phyloP scores from a whole-genome alignment of 176 grass and related monocot genomes.

The Zea luxurians region DNA sequence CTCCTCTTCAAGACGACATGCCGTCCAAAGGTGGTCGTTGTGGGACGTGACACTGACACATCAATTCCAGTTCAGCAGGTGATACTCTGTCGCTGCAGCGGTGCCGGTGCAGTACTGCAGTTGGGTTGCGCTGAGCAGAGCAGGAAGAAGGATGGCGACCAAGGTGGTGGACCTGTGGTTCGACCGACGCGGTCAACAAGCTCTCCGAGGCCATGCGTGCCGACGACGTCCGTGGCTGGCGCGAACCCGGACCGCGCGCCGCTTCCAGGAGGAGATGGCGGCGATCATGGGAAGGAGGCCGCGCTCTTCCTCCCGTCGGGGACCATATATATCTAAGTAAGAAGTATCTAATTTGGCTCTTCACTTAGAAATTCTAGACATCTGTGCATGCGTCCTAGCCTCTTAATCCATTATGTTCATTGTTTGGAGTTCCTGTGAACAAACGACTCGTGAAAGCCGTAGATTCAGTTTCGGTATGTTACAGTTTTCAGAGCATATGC shows the following conservation, averaged over 20 bases:
- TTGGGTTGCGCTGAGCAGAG: background rate
- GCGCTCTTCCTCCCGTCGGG: slow-evolving; percentile 91
- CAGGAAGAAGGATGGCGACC: slow-evolving; percentile 52
- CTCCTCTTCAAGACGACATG: no score
- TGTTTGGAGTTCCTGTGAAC: no score
- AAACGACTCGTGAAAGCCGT: no score
- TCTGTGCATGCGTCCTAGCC: no score
- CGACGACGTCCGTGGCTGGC: slow-evolving; percentile 67
- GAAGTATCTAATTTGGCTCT: no score
- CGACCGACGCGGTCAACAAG: slow-evolving; percentile 78
- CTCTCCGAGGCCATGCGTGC: slow-evolving; percentile 82
- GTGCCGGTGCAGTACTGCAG: background rate
- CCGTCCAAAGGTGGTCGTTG: background rate
- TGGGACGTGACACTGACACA: background rate
- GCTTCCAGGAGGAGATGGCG: slow-evolving; percentile 71
- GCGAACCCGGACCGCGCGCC: slow-evolving; percentile 63
- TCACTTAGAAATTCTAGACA: no score
- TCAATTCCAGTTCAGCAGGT: background rate
- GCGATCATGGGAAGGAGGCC: slow-evolving; percentile 84
- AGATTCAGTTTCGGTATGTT: no score
- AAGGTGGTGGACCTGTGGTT: slow-evolving; percentile 69
- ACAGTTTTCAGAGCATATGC: no score
- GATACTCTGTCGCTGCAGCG: background rate
- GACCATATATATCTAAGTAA: slow-evolving; percentile 41
- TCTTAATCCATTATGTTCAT: no score